Conservation (phyloP, 2,329 filamentous ascomycete species). For the Cryphonectria japonica region DNA sequence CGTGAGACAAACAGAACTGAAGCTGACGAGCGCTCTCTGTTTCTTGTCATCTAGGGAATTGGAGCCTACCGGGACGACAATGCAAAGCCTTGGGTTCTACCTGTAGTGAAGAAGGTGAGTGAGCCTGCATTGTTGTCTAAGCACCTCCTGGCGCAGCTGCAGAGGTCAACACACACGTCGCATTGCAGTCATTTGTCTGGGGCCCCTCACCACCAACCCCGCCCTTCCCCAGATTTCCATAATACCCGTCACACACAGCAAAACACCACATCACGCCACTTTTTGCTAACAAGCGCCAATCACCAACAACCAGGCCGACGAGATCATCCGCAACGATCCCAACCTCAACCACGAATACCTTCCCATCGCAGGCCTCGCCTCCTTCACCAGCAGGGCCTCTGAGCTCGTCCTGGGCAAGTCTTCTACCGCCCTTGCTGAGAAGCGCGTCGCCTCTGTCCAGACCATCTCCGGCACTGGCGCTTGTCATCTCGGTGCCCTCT, state of each 20-base stretch:
- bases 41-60: constrained; percentile 57
- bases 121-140: background rate
- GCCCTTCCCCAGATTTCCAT: constrained; percentile 25
- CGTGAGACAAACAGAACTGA: constrained; percentile 15
- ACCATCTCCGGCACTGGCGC: constrained; percentile 98
- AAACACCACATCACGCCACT: constrained; percentile 17
- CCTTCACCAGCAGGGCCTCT: constrained; percentile 87
- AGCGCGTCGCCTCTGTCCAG: constrained; percentile 81
- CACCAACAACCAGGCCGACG: constrained; percentile 71
- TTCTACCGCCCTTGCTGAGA: constrained; percentile 81
- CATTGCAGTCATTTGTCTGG: constrained; percentile 1
- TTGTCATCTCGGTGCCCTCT: constrained; percentile 89
- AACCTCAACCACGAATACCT: constrained; percentile 97
- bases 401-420: constrained; percentile 83
- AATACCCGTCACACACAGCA: constrained; percentile 7
- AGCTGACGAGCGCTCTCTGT: background rate
- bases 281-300: constrained; percentile 32
- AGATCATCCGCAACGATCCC: constrained; percentile 84
- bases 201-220: constrained; percentile 15
- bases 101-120: constrained; percentile 90
- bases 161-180: background rate
- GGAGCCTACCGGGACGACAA: constrained; percentile 95
- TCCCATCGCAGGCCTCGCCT: constrained; percentile 85
- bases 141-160: constrained; percentile 3
- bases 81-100: constrained; percentile 95